Base-by-base conservation (phyloP, 2,329 filamentous ascomycete species). In the Bipolaris zeicola region DNA sequence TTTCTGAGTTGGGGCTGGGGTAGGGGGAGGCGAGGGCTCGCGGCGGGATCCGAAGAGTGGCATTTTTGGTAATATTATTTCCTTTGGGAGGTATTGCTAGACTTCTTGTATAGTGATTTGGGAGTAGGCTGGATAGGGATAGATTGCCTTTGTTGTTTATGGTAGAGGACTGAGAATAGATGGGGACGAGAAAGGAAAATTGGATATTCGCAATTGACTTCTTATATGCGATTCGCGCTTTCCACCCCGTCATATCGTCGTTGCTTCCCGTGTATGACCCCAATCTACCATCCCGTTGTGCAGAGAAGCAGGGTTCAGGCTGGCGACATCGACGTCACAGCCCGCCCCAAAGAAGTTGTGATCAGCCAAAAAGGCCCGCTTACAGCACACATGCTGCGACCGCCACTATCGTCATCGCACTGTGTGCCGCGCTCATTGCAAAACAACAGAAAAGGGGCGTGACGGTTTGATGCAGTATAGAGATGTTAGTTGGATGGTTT, bases 41-140 rank as follows among this genome's bases (percentile, higher is more conserved):
- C 64, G 70, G 53, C 62, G 68, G 60, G 61, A 64, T 34, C 67
- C 64, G 63, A 76, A 76, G 60, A 76, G 66, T 63, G 73, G 72
- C 74, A 76, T 76, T 24, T 22, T 47, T 31, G 10, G 28, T 31
- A 31, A 11, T 31, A 10, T 31, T 31, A 13, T 31, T 31, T 31
- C 28, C 28, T 31, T 28, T 31, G 10, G 10, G 8, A 13, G 10
- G 2, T 31, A 31, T 13, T 4, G 0, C 28, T 31, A 13, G 3
- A 2, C 0, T 11, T 31, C 3, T 5, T 3, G 10, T 31, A 4
- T 13, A 4, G 28, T 4, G 4, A 4, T 3, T 31, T 31, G 3
- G 1, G 20, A 26, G 28, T 13, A 11, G 28, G 28, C 10, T 31
- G 7, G 28, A 31, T 13, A 31, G 10, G 28, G 10, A 31, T 13